phyloP scores from a whole-genome alignment of 2,329 filamentous ascomycete genomes.

The Beauveria rudraprayagi region DNA sequence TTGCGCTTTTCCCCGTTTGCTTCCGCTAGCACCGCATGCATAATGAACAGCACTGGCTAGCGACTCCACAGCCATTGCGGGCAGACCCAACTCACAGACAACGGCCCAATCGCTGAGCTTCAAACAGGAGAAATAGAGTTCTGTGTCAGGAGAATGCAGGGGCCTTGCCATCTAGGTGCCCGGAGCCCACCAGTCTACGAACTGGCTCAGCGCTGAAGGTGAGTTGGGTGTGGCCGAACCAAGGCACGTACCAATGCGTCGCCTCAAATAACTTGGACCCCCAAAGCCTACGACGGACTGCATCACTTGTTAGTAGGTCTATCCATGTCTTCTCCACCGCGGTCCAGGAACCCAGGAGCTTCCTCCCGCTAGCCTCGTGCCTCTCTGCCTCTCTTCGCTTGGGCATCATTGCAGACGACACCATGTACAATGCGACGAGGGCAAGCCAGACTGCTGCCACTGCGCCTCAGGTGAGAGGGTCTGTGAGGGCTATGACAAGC shows the following conservation, averaged over 20 bases:
- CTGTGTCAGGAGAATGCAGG: slow-evolving; percentile 5
- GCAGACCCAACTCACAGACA: neutral
- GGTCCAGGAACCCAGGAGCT: neutral
- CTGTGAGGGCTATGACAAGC: slow-evolving; percentile 23
- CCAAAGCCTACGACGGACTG: slow-evolving; percentile 15
- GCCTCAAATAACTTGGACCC: slow-evolving; percentile 5
- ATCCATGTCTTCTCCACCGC: neutral
- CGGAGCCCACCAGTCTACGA: neutral
- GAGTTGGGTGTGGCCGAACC: neutral
- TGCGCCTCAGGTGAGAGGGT: slow-evolving; percentile 16
- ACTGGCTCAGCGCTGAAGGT: neutral
- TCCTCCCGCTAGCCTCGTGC: neutral
- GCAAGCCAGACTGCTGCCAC: slow-evolving; percentile 17
- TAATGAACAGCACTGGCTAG: neutral
- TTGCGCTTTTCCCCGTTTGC: neutral
- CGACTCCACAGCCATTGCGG: neutral
- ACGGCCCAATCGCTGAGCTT: neutral
- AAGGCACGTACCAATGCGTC: neutral
- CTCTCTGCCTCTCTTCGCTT: neutral
- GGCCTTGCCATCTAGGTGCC: neutral
- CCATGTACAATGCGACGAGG: slow-evolving; percentile 23
- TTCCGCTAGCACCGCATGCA: neutral
- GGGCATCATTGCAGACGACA: slow-evolving; percentile 15
- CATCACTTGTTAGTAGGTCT: slow-evolving; percentile 15
- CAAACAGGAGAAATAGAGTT: slow-evolving; percentile 2